Evolutionary conservation across 495 filamentous ascomycete genomes (phyloP).

Genomic region (Penicillium waksmanii): DNA sequence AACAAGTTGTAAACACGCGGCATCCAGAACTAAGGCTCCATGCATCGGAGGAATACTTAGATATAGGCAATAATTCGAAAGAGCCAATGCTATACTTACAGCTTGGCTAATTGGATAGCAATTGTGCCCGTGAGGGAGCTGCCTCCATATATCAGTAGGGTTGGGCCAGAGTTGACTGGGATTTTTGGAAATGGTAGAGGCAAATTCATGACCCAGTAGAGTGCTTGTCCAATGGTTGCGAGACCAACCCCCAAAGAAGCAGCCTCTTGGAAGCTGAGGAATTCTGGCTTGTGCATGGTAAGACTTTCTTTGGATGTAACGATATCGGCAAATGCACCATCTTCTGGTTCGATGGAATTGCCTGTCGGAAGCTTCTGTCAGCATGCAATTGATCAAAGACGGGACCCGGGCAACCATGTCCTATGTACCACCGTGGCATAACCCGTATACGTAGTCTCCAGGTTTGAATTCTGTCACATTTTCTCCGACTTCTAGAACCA

Average conservation of each 20-base stretch:
- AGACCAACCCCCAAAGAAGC: constrained; percentile 5
- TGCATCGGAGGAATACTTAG: neutral
- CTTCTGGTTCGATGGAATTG: constrained; percentile 44
- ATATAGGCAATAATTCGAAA: neutral
- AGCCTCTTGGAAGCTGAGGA: neutral
- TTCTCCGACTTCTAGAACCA: neutral
- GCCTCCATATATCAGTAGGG: constrained; percentile 6
- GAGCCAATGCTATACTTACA: neutral
- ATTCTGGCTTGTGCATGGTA: constrained; percentile 52
- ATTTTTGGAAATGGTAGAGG: neutral
- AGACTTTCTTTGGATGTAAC: constrained; percentile 46
- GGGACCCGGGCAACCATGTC: neutral
- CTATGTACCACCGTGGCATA: neutral
- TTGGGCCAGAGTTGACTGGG: neutral
- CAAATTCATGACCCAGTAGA: neutral
- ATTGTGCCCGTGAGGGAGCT: constrained; percentile 4
- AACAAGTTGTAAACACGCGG: constrained; percentile 41
- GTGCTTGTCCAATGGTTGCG: constrained; percentile 3
- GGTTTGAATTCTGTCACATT: neutral
- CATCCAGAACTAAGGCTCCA: constrained; percentile 22
- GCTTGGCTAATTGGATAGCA: constrained; percentile 18
- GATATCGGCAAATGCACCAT: constrained; percentile 56
- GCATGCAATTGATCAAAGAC: neutral
- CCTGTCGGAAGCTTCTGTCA: neutral
- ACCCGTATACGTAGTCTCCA: neutral